Base-by-base conservation (phyloP, 2,329 filamentous ascomycete species). In the Talaromyces funiculosus region DNA sequence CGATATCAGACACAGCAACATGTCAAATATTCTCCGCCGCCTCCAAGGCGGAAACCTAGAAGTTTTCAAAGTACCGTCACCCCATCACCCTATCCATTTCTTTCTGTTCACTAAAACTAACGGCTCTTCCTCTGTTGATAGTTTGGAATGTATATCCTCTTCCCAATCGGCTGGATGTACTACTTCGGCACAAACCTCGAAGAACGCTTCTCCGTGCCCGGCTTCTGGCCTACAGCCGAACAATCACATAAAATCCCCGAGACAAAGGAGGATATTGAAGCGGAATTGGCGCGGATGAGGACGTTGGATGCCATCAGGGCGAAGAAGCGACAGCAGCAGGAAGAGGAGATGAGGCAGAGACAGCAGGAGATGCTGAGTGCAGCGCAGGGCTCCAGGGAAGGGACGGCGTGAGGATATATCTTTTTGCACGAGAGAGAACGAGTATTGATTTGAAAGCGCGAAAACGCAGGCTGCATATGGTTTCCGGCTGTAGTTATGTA, bases 121-220 rank as follows among this genome's bases (percentile, higher is more conserved):
- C 18, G 1, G 20, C 24, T 33, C 16, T 16, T 22, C 10, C 18
- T 26, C 8, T 20, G 16, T 10, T 5, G 10, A 35, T 61, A 97
- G 93, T 99, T 99, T 76, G 92, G 93, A 80, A 90, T 95, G 84
- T 99, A 99, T 81, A 88, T 99, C 80, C 88, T 97, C 84, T 99
- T 99, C 78, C 94, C 94, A 18, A 97, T 99, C 71, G 92, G 90
- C 69, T 92, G 94, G 82, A 99, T 99, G 94, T 97, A 95, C 83
- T 99, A 99, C 81, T 99, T 97, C 77, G 94, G 94, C 73, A 96
- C 92, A 60, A 99, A 99, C 77, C 90, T 99, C 72, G 94, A 99
- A 77, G 84, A 88, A 67, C 88, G 91, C 65, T 99, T 99, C 81
- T 80, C 84, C 53, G 90, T 97, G 1, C 87, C 89, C 22, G 90